These are phyloP conservation scores for Arthroderma sp. DNA, from an alignment of 2,329 filamentous ascomycete species.

Conservation along the genomic window DNA sequence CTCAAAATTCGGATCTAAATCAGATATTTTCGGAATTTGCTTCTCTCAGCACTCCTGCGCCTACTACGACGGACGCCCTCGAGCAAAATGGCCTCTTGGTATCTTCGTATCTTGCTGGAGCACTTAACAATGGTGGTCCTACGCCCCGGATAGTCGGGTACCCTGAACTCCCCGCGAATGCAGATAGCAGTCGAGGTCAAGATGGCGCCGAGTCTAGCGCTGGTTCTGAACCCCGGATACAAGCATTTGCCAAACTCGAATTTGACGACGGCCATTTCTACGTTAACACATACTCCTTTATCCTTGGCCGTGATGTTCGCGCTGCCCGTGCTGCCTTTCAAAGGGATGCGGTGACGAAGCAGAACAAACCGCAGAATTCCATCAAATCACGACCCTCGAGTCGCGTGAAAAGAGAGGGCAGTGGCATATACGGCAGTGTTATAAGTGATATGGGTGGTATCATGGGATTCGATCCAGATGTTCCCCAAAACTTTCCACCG, in stretches of 20 bases:
- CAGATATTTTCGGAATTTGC: slow-evolving; percentile 18
- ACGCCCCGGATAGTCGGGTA: slow-evolving; percentile 12
- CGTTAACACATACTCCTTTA: slow-evolving; percentile 49
- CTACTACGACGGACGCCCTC: slow-evolving; percentile 24
- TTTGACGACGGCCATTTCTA: slow-evolving; percentile 55
- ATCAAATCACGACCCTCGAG: slow-evolving; percentile 34
- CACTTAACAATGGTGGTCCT: slow-evolving; percentile 5
- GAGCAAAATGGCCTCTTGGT: slow-evolving; percentile 29
- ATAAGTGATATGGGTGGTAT: slow-evolving; percentile 45
- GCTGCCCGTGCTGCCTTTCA: slow-evolving; percentile 36
- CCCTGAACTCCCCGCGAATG: slow-evolving; percentile 19
- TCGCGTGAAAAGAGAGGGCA: slow-evolving; percentile 32
- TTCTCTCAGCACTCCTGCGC: slow-evolving; percentile 23
- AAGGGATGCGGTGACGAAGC: slow-evolving; percentile 30
- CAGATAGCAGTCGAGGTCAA: slow-evolving; percentile 14
- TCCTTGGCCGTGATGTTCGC: slow-evolving; percentile 48
- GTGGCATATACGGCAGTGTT: slow-evolving; percentile 35
- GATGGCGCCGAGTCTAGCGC: slow-evolving; percentile 24
- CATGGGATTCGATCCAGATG: slow-evolving; percentile 35
- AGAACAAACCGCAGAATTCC: slow-evolving; percentile 34
- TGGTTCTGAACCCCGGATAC: slow-evolving; percentile 35
- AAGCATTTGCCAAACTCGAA: slow-evolving; percentile 50
- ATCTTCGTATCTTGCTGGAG: slow-evolving; percentile 25
- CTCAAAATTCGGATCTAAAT: slow-evolving; percentile 6
- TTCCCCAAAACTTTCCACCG: slow-evolving; percentile 27